Conservation (phyloP, 2,329 filamentous ascomycete genomes). For the Simplicillium aogashimaense region DNA sequence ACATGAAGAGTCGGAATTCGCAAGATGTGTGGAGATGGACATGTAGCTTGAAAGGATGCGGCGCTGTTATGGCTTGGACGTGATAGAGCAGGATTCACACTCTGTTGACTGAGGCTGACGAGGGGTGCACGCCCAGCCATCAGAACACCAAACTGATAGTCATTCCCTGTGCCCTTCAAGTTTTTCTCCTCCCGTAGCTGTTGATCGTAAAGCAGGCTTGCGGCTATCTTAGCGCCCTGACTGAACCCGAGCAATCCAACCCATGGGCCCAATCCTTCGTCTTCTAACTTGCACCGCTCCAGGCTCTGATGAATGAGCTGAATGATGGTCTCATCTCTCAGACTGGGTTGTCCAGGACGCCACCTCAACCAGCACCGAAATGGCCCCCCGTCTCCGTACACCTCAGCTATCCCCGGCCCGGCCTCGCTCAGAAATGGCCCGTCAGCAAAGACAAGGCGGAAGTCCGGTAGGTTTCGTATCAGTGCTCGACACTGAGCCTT, state of each 20-base stretch:
- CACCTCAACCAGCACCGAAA: neutral
- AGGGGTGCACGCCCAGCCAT: neutral
- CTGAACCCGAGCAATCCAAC: neutral
- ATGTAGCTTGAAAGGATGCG: neutral
- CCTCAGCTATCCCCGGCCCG: neutral
- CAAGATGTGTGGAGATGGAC: neutral
- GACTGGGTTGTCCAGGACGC: neutral
- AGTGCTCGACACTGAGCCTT: neutral
- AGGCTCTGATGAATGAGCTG: neutral
- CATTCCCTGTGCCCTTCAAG: neutral
- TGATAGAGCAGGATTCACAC: neutral
- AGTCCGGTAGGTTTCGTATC: neutral
- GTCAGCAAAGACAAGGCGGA: neutral
- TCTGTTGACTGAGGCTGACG: neutral
- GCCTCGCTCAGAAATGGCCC: conserved; percentile 1
- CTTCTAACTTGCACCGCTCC: neutral
- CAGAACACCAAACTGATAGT: neutral
- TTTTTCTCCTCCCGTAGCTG: neutral
- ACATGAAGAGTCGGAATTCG: neutral
- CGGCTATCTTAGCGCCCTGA: neutral
- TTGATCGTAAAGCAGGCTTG: neutral
- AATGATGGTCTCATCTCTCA: neutral
- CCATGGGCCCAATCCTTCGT: neutral
- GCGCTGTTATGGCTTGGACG: neutral
- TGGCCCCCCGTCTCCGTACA: neutral